Evolutionary conservation across 2,329 filamentous ascomycete species (phyloP).

Genomic region (Karstenula rhodostoma): DNA sequence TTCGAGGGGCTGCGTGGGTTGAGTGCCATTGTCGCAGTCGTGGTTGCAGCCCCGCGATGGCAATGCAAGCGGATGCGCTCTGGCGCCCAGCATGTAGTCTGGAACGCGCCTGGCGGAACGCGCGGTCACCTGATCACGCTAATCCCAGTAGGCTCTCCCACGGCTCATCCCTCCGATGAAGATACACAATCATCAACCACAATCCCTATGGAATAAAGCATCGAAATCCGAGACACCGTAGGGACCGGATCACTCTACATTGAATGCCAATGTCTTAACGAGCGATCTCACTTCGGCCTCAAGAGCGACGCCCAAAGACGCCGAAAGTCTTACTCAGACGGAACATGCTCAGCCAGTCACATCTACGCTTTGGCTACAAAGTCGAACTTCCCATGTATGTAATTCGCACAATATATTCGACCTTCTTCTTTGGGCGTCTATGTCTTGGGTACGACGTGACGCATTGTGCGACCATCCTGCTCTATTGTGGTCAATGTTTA

Average conservation of each 20-base stretch:
- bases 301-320: no score
- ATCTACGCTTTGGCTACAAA: no score
- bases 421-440: background rate
- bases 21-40: conserved; percentile 42
- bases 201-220: no score
- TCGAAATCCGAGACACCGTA: no score
- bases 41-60: background rate
- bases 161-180: no score
- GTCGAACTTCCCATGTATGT: no score
- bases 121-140: conserved; percentile 21
- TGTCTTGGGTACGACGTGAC: conserved; percentile 2
- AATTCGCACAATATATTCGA: background rate
- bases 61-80: background rate
- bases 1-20: conserved; percentile 52
- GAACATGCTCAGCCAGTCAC: no score
- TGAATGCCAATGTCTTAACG: no score
- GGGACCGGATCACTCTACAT: no score
- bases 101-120: conserved; percentile 20
- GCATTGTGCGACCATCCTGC: background rate
- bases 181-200: no score
- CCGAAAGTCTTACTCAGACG: no score
- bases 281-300: no score
- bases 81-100: conserved; percentile 18
- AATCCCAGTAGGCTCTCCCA: background rate
- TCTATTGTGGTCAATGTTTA: background rate